A percentile compares a stretch with the other conserved stretches of the same genome.
phyloP scores from a whole-genome alignment of 768 basidiomycete genomes.

The Mycena rosella region DNA sequence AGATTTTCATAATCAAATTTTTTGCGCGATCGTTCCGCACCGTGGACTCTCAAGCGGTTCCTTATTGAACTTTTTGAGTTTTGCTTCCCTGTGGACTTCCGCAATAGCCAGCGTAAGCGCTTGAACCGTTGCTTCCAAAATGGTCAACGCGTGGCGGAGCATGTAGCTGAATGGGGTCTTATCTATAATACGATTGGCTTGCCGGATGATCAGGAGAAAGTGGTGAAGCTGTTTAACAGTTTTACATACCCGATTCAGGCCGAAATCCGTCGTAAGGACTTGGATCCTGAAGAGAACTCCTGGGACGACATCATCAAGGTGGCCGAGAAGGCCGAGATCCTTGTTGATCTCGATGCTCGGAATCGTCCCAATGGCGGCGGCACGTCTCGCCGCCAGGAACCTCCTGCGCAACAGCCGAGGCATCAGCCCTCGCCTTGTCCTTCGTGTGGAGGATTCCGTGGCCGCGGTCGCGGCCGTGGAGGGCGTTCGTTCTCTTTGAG shows the following conservation, averaged over 20 bases:
- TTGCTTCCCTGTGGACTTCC: slow-evolving; percentile 50
- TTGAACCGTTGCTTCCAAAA: slow-evolving; percentile 7
- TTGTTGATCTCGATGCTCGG: neutral
- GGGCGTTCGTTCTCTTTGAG: slow-evolving; percentile 6
- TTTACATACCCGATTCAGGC: slow-evolving; percentile 34
- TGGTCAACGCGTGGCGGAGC: slow-evolving; percentile 33
- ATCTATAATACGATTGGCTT: slow-evolving; percentile 39
- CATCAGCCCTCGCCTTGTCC: no score
- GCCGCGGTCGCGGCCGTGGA: slow-evolving; percentile 44
- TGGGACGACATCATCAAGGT: slow-evolving; percentile 39
- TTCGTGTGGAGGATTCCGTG: slow-evolving; percentile 1
- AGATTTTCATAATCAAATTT: slow-evolving; percentile 42
- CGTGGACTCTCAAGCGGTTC: slow-evolving; percentile 45
- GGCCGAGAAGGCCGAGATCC: slow-evolving; percentile 39
- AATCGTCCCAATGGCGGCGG: no score
- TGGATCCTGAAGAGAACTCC: slow-evolving; percentile 23
- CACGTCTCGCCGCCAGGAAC: no score
- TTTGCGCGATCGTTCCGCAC: slow-evolving; percentile 31
- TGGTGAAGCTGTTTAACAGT: slow-evolving; percentile 43
- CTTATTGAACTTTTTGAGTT: slow-evolving; percentile 50
- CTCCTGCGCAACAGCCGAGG: neutral
- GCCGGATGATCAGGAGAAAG: slow-evolving; percentile 33
- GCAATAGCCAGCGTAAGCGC: neutral
- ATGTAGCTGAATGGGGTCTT: slow-evolving; percentile 39
- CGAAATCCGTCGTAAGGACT: slow-evolving; percentile 35